A percentile compares a stretch with the other conserved stretches of the same genome.
phyloP scores from a whole-genome alignment of 805 yeast genomes.

The Kazachstania bromeliacearum region DNA sequence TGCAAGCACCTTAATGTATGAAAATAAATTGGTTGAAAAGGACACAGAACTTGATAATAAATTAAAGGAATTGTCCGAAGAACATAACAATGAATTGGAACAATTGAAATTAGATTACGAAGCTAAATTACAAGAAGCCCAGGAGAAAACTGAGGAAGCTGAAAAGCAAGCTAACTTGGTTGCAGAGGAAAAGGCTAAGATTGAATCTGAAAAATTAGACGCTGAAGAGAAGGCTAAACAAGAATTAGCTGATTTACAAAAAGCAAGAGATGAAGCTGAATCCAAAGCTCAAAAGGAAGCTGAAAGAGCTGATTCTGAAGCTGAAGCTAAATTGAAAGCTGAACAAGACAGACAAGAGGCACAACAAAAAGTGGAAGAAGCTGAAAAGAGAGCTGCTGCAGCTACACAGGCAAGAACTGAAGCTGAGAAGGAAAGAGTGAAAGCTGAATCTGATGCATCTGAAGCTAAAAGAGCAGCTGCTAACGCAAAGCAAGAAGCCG shows the following conservation, averaged over 20 bases:
- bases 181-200: conserved; percentile 2
- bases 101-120: conserved; percentile 15
- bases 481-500: conserved; percentile 7
- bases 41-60: conserved; percentile 17
- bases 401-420: conserved; percentile 4
- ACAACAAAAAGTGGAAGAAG: conserved; percentile 36
- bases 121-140: conserved; percentile 10
- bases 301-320: neutral
- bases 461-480: neutral
- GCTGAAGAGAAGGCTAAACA: conserved; percentile 17
- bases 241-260: conserved; percentile 1
- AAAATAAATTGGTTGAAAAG: conserved; percentile 18
- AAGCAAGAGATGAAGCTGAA: neutral
- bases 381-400: conserved; percentile 9
- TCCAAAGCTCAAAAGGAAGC: neutral
- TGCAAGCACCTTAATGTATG: conserved; percentile 19
- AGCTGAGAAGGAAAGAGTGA: neutral
- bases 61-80: conserved; percentile 10
- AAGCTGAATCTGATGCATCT: conserved; percentile 1
- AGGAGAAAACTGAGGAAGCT: conserved; percentile 5
- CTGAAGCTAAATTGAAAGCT: neutral
- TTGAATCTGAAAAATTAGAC: conserved; percentile 11
- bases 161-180: conserved; percentile 1
- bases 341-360: conserved; percentile 1
- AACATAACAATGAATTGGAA: conserved; percentile 19